Conservation (phyloP, 2,329 filamentous ascomycete species). For the Dactylellina sp. region DNA sequence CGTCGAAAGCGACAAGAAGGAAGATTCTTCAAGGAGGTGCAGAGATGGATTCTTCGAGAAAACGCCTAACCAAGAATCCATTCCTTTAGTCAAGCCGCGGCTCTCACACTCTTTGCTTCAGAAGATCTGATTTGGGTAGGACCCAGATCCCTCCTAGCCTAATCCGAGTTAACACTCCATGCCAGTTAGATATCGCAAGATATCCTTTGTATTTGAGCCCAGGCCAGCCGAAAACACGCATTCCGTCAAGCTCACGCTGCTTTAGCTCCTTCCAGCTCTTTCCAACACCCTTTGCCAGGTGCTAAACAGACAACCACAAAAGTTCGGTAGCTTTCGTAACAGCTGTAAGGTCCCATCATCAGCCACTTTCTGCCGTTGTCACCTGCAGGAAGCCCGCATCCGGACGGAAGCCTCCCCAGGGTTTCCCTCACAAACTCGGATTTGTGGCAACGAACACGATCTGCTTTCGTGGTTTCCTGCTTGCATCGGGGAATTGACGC, state of each 20-base stretch:
- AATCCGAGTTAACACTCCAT: constrained; percentile 22
- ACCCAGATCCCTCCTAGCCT: constrained; percentile 16
- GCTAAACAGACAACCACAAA: background rate
- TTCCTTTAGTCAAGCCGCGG: constrained; percentile 6
- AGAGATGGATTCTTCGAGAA: background rate
- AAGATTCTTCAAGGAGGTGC: background rate
- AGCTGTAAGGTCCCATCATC: constrained; percentile 14
- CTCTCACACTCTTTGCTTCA: background rate
- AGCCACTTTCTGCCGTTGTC: constrained; percentile 28
- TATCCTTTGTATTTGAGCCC: background rate
- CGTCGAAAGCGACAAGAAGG: background rate
- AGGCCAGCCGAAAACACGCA: background rate
- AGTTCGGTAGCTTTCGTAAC: background rate
- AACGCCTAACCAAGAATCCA: constrained; percentile 12
- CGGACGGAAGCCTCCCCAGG: constrained; percentile 21
- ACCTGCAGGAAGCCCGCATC: constrained; percentile 37
- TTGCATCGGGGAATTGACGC: constrained; percentile 33
- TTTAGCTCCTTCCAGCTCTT: background rate
- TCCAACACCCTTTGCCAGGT: background rate
- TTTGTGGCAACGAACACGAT: constrained; percentile 16
- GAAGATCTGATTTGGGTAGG: background rate
- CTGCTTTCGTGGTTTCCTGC: constrained; percentile 27
- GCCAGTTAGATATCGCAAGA: background rate
- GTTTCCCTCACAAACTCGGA: constrained; percentile 34
- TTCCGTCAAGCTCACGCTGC: background rate